Evolutionary conservation across 2,329 filamentous ascomycete genomes (phyloP), one percentile per base, ranked within the genome.

Genomic region (Piedraia hortae): DNA sequence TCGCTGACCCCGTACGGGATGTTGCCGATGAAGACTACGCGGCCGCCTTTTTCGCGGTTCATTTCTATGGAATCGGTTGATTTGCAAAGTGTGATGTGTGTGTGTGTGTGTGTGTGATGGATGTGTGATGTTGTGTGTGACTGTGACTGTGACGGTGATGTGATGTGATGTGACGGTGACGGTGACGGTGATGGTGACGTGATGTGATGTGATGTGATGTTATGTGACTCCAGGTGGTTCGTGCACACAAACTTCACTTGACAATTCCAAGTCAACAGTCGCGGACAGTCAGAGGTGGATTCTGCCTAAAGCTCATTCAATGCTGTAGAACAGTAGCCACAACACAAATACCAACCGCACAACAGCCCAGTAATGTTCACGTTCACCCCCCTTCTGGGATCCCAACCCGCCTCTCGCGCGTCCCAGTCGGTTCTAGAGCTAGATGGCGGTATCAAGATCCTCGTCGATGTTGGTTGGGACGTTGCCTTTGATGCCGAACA

Each of bases 381-480:
- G 33, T 91, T 93, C 49, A 88, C 73, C 39, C 68, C 85, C 20
- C 56, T 97, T 26, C 68, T 90, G 35, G 85, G 85, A 42, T 82
- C 85, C 28, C 75, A 88, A 39, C 80, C 75, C 22, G 63, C 72
- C 33, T 85, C 77, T 20, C 57, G 67, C 26, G 80, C 82, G 19
- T 88, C 78, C 31, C 78, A 91, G 45, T 93, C 85, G n/a, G 62
- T 97, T 16, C 55, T 97, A 21, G 82, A 93, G 52, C 70, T 97
- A 25, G 85, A 97, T 51, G 82, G 82, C 31, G 85, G 82, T 27
- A 71, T 97, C 49, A 93, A 93, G 46, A 65, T 97, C 23, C 59
- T 97, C 24, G 64, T 97, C 16, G 82, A 91, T 42, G 69, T 91
- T 19, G 85, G 85, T 28, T 97, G 85, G 85, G 80, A 93, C 42